A percentile compares a stretch with the other conserved stretches of the same genome.
These are phyloP conservation scores for Cucurbitaria berberidis DNA, from an alignment of 2,329 filamentous ascomycete species.

Conservation along the genomic window DNA sequence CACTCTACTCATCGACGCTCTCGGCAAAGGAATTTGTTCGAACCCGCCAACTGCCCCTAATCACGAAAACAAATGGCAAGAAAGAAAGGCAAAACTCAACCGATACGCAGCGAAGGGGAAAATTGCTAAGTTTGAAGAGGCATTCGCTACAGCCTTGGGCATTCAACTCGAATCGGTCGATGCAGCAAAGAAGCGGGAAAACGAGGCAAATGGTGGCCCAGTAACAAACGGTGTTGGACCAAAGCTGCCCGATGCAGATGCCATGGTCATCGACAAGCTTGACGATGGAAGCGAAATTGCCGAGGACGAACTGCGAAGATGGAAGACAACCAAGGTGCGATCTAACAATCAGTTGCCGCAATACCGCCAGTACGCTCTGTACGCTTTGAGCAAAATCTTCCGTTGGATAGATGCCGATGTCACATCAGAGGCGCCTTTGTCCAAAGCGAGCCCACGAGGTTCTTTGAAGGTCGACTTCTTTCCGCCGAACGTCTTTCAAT, in stretches of 20 bases:
- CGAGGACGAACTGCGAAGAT: slow-evolving; percentile 51
- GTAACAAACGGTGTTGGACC: slow-evolving; percentile 30
- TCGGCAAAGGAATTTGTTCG: slow-evolving; percentile 65
- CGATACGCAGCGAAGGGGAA: slow-evolving; percentile 44
- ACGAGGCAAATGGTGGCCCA: slow-evolving; percentile 27
- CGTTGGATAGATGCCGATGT: slow-evolving; percentile 26
- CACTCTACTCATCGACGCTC: slow-evolving; percentile 74
- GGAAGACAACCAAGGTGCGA: slow-evolving; percentile 50
- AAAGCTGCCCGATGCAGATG: slow-evolving; percentile 24
- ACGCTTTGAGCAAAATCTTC: slow-evolving; percentile 59
- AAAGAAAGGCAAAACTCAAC: slow-evolving; percentile 45
- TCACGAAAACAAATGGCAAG: slow-evolving; percentile 33
- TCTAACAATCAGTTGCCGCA: slow-evolving; percentile 58
- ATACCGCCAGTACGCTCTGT: slow-evolving; percentile 70
- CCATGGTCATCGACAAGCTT: slow-evolving; percentile 21
- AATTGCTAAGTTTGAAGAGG: slow-evolving; percentile 50
- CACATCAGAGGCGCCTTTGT: neutral
- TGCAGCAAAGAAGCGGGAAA: slow-evolving; percentile 19
- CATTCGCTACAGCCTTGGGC: slow-evolving; percentile 47
- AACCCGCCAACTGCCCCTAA: slow-evolving; percentile 4
- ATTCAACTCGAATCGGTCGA: slow-evolving; percentile 38
- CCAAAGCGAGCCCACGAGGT: slow-evolving; percentile 11
- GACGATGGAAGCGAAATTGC: slow-evolving; percentile 21
- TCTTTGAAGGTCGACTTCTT: slow-evolving; percentile 53
- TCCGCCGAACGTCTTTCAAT: slow-evolving; percentile 62